phyloP scores from a whole-genome alignment of 1,284 basidiomycete genomes.

The Coriolopsis trogii region DNA sequence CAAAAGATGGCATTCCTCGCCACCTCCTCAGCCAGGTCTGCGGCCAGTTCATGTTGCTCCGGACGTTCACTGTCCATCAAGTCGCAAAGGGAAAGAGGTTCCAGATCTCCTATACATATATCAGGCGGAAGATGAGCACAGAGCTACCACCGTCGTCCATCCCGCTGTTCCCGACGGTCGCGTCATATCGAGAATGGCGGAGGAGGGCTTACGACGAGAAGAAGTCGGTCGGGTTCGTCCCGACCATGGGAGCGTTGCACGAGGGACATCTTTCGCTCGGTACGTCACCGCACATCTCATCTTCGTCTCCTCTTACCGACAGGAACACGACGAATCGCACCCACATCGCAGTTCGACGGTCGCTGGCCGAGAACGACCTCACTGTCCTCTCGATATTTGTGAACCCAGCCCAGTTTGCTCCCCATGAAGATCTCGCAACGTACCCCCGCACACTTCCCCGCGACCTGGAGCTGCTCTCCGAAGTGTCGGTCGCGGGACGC shows the following conservation, averaged over 20 bases:
- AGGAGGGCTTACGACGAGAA: constrained; percentile 57
- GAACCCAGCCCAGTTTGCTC: constrained; percentile 97
- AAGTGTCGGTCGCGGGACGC: constrained; percentile 33
- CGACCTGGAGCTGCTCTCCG: constrained; percentile 59
- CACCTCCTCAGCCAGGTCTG: no score
- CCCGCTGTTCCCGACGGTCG: constrained; percentile 76
- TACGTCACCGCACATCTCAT: constrained; percentile 37
- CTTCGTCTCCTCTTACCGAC: neutral
- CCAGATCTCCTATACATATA: neutral
- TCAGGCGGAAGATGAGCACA: constrained; percentile 22
- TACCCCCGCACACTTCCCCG: constrained; percentile 86
- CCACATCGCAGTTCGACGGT: constrained; percentile 59
- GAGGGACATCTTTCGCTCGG: constrained; percentile 91
- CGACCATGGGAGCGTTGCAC: constrained; percentile 98
- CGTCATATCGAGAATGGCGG: constrained; percentile 80
- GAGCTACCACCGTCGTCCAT: constrained; percentile 57
- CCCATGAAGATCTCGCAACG: constrained; percentile 88
- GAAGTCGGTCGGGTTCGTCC: constrained; percentile 86
- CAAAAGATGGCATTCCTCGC: no score
- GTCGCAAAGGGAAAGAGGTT: no score
- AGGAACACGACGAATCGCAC: no score
- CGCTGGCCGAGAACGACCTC: constrained; percentile 78
- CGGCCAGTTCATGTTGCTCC: no score
- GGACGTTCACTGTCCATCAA: no score
- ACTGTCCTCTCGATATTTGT: constrained; percentile 97